phyloP scores from a whole-genome alignment of 495 filamentous ascomycete species.

The Aspergillus bridgeri region DNA sequence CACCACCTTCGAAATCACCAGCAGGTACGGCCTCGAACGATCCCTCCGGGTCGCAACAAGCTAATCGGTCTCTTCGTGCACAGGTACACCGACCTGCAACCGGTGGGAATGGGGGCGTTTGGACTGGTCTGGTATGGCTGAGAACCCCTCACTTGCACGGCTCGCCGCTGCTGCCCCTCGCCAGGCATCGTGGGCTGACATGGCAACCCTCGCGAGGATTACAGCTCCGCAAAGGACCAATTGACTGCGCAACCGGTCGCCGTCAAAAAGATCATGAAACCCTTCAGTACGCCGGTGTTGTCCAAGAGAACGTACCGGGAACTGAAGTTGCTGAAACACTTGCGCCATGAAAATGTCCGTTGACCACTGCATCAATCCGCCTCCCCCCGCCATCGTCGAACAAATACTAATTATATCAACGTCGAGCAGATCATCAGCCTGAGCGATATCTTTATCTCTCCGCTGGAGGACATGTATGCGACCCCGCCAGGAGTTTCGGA shows the following conservation, averaged over 20 bases:
- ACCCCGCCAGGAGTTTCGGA: neutral
- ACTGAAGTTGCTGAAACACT: constrained; percentile 93
- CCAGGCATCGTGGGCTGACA: constrained; percentile 15
- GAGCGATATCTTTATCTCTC: constrained; percentile 99
- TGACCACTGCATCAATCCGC: constrained; percentile 2
- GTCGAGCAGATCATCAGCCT: constrained; percentile 81
- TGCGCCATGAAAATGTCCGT: constrained; percentile 91
- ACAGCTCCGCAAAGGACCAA: constrained; percentile 93
- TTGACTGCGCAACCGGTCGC: constrained; percentile 93
- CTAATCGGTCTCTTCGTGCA: neutral
- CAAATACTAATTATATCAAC: constrained; percentile 16
- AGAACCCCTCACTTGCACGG: constrained; percentile 14
- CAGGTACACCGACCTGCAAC: constrained; percentile 96
- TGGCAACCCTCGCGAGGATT: constrained; percentile 6
- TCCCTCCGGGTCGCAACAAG: neutral
- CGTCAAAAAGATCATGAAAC: constrained; percentile 99
- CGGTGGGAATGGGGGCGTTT: constrained; percentile 98
- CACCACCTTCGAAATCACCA: constrained; percentile 99
- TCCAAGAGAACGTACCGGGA: constrained; percentile 97
- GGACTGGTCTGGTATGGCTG: constrained; percentile 86
- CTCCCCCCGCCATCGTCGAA: neutral
- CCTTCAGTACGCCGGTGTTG: constrained; percentile 95
- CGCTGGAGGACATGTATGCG: constrained; percentile 93
- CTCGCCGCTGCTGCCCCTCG: neutral
- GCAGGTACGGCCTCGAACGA: constrained; percentile 61